phyloP scores from a whole-genome alignment of 2,329 filamentous ascomycete species.

The Calonectria pseudoreteaudii region DNA sequence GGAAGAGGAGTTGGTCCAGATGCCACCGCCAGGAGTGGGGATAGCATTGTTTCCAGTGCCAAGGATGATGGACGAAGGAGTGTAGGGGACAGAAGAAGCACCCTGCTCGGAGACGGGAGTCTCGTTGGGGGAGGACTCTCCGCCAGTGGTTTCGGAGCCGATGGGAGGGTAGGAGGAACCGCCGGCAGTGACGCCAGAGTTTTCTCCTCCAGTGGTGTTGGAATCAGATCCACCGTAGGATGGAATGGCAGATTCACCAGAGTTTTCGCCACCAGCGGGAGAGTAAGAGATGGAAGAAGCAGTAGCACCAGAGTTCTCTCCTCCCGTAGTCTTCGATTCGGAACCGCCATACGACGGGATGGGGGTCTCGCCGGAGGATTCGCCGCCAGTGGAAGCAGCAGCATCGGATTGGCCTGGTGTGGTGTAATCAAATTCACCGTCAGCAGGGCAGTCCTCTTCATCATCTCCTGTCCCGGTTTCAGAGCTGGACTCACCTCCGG shows the following conservation, averaged over 20 bases:
- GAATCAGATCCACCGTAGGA: not conserved
- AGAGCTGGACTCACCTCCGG: conserved; percentile 21
- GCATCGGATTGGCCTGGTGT: not conserved
- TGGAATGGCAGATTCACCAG: not conserved
- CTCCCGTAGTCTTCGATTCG: conserved; percentile 2
- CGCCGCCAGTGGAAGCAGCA: not conserved
- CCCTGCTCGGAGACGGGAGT: conserved; percentile 14
- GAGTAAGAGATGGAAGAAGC: not conserved
- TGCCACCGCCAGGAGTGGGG: conserved; percentile 5
- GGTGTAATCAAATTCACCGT: conserved; percentile 18
- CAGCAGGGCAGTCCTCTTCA: conserved; percentile 24
- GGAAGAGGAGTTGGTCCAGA: conserved; percentile 4
- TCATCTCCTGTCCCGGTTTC: conserved; percentile 18
- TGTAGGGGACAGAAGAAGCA: not conserved
- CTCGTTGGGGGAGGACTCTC: conserved; percentile 5
- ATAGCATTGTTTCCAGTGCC: conserved; percentile 15
- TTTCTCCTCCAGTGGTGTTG: conserved; percentile 1
- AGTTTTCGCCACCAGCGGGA: not conserved
- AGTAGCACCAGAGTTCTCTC: not conserved
- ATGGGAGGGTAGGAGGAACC: conserved; percentile 14
- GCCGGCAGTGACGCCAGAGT: conserved; percentile 18
- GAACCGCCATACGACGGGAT: conserved; percentile 3
- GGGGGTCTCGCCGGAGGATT: conserved; percentile 1
- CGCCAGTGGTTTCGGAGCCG: conserved; percentile 21
- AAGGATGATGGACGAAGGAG: conserved; percentile 24